These are phyloP conservation scores for Trichosporon ovoides DNA, from an alignment of 1,284 basidiomycete species.

Conservation along the genomic window DNA sequence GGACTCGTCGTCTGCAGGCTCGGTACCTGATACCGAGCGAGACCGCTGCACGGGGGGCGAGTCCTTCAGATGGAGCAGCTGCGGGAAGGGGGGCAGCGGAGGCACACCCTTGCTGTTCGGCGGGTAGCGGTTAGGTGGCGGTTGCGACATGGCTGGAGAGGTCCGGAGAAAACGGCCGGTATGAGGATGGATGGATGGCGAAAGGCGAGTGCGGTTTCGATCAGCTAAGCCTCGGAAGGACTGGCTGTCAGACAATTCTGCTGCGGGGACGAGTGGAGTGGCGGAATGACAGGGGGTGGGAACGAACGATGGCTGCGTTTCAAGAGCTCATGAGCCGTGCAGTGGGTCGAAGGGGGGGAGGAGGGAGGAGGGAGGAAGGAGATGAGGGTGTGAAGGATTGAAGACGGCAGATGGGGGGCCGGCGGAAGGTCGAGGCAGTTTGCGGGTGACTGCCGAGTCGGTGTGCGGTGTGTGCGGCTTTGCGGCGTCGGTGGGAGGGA, in stretches of 20 bases:
- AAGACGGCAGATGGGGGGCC: no score
- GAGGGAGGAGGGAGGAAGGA: neutral
- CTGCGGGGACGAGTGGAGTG: neutral
- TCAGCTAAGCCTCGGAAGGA: neutral
- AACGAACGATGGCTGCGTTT: neutral
- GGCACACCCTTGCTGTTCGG: conserved; percentile 24
- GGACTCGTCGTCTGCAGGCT: conserved; percentile 16
- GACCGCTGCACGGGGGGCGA: conserved; percentile 14
- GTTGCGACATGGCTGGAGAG: conserved; percentile 27
- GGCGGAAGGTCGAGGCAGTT: no score
- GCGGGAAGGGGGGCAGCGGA: conserved; percentile 37
- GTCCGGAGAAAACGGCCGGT: neutral
- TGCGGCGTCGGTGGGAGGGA: neutral
- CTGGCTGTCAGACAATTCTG: neutral
- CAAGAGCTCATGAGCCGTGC: neutral
- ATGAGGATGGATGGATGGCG: neutral
- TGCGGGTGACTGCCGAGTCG: no score
- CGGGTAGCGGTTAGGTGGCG: conserved; percentile 31
- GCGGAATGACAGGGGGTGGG: neutral
- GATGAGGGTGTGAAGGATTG: no score
- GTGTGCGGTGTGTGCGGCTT: neutral
- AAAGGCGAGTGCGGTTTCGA: neutral
- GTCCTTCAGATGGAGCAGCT: conserved; percentile 31
- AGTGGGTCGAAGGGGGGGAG: neutral
- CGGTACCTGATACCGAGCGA: conserved; percentile 9